These are phyloP conservation scores for Peribolospora kevripleyi DNA, from an alignment of 768 basidiomycete genomes.

Conservation along the genomic window DNA sequence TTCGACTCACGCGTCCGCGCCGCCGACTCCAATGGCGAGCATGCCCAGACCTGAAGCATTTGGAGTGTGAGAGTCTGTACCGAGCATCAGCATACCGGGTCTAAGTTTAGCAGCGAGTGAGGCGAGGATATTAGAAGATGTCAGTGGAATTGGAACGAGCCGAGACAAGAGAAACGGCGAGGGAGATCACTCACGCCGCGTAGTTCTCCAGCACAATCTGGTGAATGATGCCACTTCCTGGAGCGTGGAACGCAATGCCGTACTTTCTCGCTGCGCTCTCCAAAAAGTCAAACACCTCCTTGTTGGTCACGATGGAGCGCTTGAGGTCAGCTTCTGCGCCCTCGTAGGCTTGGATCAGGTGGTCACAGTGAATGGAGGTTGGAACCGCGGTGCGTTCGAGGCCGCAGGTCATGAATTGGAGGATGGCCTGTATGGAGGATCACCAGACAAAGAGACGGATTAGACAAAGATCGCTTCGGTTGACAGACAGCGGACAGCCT, in stretches of 20 bases:
- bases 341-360: conserved; percentile 78
- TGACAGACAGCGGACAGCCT: no score
- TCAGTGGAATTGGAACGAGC: neutral
- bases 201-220: conserved; percentile 97
- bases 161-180: conserved; percentile 32
- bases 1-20: conserved; percentile 46
- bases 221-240: conserved; percentile 67
- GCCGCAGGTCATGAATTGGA: conserved; percentile 97
- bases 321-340: conserved; percentile 68
- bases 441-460: neutral
- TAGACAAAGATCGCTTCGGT: no score
- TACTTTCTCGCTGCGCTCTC: conserved; percentile 28
- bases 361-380: conserved; percentile 73
- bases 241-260: conserved; percentile 91
- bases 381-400: conserved; percentile 54
- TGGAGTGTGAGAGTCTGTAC: conserved; percentile 78
- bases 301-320: conserved; percentile 65
- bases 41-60: conserved; percentile 92
- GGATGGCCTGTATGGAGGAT: conserved; percentile 21
- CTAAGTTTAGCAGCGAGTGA: conserved; percentile 22
- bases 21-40: conserved; percentile 96
- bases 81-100: conserved; percentile 23
- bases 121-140: neutral
- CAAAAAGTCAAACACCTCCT: conserved; percentile 93
- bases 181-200: conserved; percentile 61